Evolutionary conservation across 768 basidiomycete species (phyloP).

Genomic region (Suillus decipiens): DNA sequence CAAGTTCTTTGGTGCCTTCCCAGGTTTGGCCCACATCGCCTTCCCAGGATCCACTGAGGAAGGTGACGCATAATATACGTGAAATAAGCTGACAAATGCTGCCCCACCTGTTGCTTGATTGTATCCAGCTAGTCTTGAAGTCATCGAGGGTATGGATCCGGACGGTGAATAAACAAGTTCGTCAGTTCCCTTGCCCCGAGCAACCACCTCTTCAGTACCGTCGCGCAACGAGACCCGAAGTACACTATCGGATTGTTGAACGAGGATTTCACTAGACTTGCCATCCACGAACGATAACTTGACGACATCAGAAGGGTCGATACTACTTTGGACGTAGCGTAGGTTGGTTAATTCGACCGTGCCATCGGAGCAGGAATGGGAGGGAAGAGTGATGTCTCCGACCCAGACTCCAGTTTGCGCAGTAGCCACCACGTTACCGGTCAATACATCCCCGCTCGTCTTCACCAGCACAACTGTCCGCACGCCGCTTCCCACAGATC

Average conservation of each 20-base stretch:
- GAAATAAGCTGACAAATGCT: slow-evolving; percentile 70
- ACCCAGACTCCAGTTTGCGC: slow-evolving; percentile 64
- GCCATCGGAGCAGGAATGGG: slow-evolving; percentile 23
- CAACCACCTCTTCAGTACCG: slow-evolving; percentile 48
- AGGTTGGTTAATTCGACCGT: slow-evolving; percentile 47
- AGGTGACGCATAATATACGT: slow-evolving; percentile 60
- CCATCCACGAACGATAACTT: slow-evolving; percentile 59
- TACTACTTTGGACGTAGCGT: slow-evolving; percentile 52
- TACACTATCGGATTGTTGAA: slow-evolving; percentile 54
- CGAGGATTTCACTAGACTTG: slow-evolving; percentile 50
- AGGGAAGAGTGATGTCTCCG: slow-evolving; percentile 56
- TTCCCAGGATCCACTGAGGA: slow-evolving; percentile 40
- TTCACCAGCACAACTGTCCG: slow-evolving; percentile 66
- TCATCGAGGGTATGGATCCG: neutral
- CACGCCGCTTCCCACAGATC: slow-evolving; percentile 38
- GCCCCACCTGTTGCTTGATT: slow-evolving; percentile 37
- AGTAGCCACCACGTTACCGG: slow-evolving; percentile 67
- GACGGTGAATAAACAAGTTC: slow-evolving; percentile 52
- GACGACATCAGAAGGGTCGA: slow-evolving; percentile 42
- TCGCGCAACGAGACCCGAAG: slow-evolving; percentile 53
- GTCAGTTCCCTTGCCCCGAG: slow-evolving; percentile 55
- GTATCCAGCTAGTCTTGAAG: slow-evolving; percentile 11
- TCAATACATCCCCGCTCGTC: slow-evolving; percentile 56
- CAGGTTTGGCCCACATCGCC: slow-evolving; percentile 69
- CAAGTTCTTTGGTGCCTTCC: slow-evolving; percentile 61